Evolutionary conservation across 441 rosid genomes (phyloP).

Genomic region (Dalechampia spathulata): DNA sequence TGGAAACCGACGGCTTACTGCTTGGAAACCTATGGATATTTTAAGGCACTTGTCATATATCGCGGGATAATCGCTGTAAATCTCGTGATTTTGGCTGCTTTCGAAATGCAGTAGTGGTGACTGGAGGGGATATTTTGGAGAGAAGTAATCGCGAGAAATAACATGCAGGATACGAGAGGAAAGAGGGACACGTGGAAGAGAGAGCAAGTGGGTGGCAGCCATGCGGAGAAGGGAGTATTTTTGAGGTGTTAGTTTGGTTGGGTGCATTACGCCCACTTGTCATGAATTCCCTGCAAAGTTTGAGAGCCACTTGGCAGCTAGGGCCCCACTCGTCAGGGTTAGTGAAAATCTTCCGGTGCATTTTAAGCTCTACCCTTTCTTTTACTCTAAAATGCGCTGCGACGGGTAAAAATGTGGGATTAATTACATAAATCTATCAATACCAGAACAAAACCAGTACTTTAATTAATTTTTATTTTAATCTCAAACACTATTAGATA

Average conservation of each 20-base stretch:
- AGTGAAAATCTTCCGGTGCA: neutral
- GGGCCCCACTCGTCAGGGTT: constrained; percentile 12
- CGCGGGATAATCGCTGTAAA: constrained; percentile 24
- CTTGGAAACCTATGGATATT: constrained; percentile 19
- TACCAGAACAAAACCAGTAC: too few species aligned
- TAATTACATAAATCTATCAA: too few species aligned
- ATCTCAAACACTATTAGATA: too few species aligned
- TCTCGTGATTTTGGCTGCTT: constrained; percentile 25
- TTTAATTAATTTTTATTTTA: too few species aligned
- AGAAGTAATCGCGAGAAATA: neutral
- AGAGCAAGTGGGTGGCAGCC: constrained; percentile 17
- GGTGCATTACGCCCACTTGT: constrained; percentile 21
- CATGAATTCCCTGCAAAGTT: constrained; percentile 3
- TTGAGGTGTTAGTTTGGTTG: constrained; percentile 8
- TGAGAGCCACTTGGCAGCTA: constrained; percentile 17
- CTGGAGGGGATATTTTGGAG: constrained; percentile 2
- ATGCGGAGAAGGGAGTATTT: constrained; percentile 7
- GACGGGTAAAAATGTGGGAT: too few species aligned
- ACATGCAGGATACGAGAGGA: neutral
- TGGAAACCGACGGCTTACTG: constrained; percentile 15
- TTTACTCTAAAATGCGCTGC: neutral
- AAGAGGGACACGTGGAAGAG: constrained; percentile 22
- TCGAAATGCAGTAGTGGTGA: too few species aligned
- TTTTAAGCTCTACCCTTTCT: neutral
- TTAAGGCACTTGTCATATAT: constrained; percentile 26